Evolutionary conservation across 495 filamentous ascomycete species (phyloP).

Genomic region (Monascus purpureus): DNA sequence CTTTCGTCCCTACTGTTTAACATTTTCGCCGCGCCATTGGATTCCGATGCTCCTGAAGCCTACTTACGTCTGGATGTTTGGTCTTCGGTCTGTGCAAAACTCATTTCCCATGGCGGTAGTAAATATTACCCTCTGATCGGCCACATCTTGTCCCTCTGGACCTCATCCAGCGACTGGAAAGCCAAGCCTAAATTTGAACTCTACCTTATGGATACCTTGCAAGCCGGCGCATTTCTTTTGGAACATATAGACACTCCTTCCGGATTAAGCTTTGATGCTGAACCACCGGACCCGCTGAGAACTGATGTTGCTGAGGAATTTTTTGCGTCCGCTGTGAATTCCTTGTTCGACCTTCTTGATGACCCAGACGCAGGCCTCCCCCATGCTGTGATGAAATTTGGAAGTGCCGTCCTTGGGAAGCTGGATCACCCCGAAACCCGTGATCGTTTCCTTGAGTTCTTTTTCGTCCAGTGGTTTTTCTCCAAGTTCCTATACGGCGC

Average conservation of each 20-base stretch:
- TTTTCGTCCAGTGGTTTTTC: conserved; percentile 87
- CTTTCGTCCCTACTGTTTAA: conserved; percentile 77
- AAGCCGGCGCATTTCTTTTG: conserved; percentile 81
- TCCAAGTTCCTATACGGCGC: conserved; percentile 72
- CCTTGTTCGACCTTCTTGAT: conserved; percentile 76
- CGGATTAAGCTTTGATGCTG: conserved; percentile 24
- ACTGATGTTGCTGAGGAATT: conserved; percentile 78
- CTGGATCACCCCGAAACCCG: conserved; percentile 55
- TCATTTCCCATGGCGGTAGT: conserved; percentile 35
- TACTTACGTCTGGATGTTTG: conserved; percentile 69
- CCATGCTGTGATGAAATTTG: conserved; percentile 65
- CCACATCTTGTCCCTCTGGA: conserved; percentile 63
- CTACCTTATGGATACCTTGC: conserved; percentile 83
- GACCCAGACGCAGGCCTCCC: conserved; percentile 68
- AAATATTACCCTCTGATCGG: conserved; percentile 27
- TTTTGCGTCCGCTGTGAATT: conserved; percentile 67
- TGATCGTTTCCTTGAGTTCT: conserved; percentile 57
- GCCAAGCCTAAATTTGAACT: conserved; percentile 79
- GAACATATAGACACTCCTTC: conserved; percentile 53
- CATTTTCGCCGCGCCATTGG: conserved; percentile 55
- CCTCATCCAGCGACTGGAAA: conserved; percentile 76
- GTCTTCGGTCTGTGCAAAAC: conserved; percentile 73
- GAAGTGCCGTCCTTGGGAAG: conserved; percentile 66
- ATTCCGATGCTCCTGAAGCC: conserved; percentile 67
- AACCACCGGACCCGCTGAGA: conserved; percentile 50